Conservation (phyloP, 441 rosid genomes). For the Adansonia grandidieri region DNA sequence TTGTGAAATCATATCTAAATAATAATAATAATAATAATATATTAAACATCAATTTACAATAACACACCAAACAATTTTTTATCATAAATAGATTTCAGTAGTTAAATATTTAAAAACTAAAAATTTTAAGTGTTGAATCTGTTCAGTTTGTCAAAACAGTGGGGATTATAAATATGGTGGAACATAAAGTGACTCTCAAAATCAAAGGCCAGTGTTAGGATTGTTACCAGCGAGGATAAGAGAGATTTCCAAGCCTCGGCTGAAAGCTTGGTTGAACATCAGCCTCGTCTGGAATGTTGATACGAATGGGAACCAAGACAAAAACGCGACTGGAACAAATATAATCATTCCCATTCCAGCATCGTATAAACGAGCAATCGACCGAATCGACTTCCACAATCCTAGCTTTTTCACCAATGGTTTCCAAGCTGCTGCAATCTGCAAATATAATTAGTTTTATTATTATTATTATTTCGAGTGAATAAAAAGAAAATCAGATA, state of each 20-base stretch:
- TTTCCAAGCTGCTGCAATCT: constrained; percentile 98
- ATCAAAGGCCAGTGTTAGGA: constrained; percentile 66
- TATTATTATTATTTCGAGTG: not conserved
- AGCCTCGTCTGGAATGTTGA: constrained; percentile 98
- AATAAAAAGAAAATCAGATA: not conserved
- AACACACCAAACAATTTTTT: no score
- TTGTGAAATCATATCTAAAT: no score
- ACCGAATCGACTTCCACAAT: constrained; percentile 88
- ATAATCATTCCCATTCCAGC: constrained; percentile 98
- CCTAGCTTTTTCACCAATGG: constrained; percentile 80
- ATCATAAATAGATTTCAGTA: not conserved
- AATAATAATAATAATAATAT: no score
- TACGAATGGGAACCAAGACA: constrained; percentile 97
- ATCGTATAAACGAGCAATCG: constrained; percentile 84
- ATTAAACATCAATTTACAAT: no score
- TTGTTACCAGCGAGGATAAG: constrained; percentile 98
- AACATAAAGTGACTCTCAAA: not conserved
- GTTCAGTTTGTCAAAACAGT: not conserved
- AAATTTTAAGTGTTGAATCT: constrained; percentile 4
- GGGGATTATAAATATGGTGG: not conserved
- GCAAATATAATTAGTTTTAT: constrained; percentile 17
- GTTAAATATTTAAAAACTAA: not conserved
- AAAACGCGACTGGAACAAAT: constrained; percentile 81
- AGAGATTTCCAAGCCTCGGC: constrained; percentile 93
- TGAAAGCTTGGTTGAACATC: constrained; percentile 98